Percentiles rank a stretch among this genome's conserved stretches.
These are phyloP conservation scores for Candida quercuum DNA, from an alignment of 805 yeast genomes.

Conservation along the genomic window DNA sequence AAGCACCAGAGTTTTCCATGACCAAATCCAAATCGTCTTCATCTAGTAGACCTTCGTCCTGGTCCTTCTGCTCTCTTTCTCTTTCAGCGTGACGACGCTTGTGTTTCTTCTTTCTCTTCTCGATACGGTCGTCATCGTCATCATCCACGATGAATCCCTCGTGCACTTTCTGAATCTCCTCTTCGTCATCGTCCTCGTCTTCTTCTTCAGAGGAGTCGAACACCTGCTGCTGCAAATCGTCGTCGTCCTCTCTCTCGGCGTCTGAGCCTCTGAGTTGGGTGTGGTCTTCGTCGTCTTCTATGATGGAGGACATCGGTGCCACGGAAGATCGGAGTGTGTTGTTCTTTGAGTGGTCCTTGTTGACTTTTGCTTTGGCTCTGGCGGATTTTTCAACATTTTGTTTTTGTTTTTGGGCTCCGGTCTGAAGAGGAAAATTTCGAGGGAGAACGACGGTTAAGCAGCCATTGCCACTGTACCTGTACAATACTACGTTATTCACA, in stretches of 20 bases:
- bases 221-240: constrained; percentile 28
- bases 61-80: constrained; percentile 42
- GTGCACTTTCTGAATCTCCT: constrained; percentile 74
- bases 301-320: constrained; percentile 9
- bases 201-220: constrained; percentile 86
- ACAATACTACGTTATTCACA: too few relatives aligned
- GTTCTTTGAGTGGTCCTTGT: too few relatives aligned
- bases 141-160: constrained; percentile 95
- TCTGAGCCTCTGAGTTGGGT: constrained; percentile 18
- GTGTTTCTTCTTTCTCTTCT: constrained; percentile 35
- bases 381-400: too few relatives aligned
- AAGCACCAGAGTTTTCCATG: constrained; percentile 81
- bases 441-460: too few relatives aligned
- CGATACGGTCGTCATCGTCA: constrained; percentile 63
- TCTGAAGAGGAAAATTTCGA: too few relatives aligned
- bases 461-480: too few relatives aligned
- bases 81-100: constrained; percentile 29
- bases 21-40: constrained; percentile 93
- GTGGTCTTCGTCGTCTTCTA: constrained; percentile 16
- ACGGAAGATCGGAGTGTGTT: too few relatives aligned
- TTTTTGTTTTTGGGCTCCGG: too few relatives aligned
- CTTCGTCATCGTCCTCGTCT: constrained; percentile 88
- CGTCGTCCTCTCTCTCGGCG: constrained; percentile 35
- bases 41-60: constrained; percentile 69
- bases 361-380: too few relatives aligned